Evolutionary conservation across 768 basidiomycete genomes (phyloP), one percentile per base, ranked within the genome.

Genomic region (Calocybe indica): DNA sequence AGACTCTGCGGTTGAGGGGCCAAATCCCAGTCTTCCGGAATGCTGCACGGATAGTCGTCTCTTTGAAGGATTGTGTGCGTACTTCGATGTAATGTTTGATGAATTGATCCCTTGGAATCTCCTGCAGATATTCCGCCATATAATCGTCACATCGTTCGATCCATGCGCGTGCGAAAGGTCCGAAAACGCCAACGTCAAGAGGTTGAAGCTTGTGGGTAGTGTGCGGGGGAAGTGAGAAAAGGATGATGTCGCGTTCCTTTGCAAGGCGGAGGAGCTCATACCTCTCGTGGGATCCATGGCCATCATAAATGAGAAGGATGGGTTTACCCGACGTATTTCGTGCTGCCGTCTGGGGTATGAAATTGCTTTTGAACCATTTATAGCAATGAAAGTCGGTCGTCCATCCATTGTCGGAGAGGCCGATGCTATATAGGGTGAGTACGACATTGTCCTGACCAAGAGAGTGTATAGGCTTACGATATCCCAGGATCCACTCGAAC

Each of bases 171-270:
- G 60, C 48, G 1, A 70, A 37, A 0, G 63, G 65, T 0, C 55
- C 59, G 54, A 74, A 76, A 32, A 68, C 55, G 3, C 63, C 65
- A 45, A 74, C 67, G 60, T 75, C 66, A 29, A 69, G 65, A 0
- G 71, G 70, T 53, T 74, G 72, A 0, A 70, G 60, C 9, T 60
- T 52, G 50, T 74, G 73, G 0, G 72, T 73, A 0, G 62, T 66
- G 38, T 74, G 65, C 1, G 68, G 55, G 4, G 66, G 71, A 33
- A 73, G 58, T 29, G 47, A 55, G 28, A 64, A 57, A 5, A 72
- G 34, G 6, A 63, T 45, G 33, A 72, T 62, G n/a, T 58, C 52
- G 43, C 64, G 36, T 32, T 60, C 43, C 2, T 43, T 14, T 15
- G 66, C 66, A 29, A 53, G 31, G 6, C 50, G 8, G n/a, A 33